phyloP scores from a whole-genome alignment of 169 alveolate genomes.

The Ichthyophthirius multifiliis region DNA sequence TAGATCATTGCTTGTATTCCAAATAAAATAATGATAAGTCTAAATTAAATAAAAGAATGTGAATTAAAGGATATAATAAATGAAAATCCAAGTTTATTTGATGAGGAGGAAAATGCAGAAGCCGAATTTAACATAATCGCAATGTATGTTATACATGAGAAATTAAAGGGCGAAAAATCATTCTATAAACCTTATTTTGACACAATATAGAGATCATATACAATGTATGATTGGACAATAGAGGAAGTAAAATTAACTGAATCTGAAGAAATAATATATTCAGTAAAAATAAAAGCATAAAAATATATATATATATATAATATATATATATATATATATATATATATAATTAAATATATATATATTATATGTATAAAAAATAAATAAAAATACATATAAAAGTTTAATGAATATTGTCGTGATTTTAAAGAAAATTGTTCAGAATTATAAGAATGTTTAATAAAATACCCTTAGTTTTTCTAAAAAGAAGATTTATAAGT shows the following conservation, averaged over 20 bases:
- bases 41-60: neutral
- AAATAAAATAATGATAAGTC: neutral
- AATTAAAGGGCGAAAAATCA: slow-evolving; percentile 32
- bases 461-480: slow-evolving; percentile 9
- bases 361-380: too few relatives aligned
- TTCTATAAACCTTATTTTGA: slow-evolving; percentile 53
- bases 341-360: too few relatives aligned
- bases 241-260: slow-evolving; percentile 30
- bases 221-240: slow-evolving; percentile 34
- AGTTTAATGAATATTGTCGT: slow-evolving; percentile 24
- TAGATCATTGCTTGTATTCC: neutral
- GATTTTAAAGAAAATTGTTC: slow-evolving; percentile 35
- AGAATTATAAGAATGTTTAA: neutral
- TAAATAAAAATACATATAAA: too few relatives aligned
- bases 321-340: too few relatives aligned
- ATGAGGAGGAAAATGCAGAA: neutral
- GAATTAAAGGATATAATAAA: neutral
- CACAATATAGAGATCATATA: slow-evolving; percentile 15
- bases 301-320: too few relatives aligned
- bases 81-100: neutral
- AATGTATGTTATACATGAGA: slow-evolving; percentile 16
- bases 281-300: slow-evolving; percentile 6
- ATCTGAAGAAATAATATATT: slow-evolving; percentile 35
- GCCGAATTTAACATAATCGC: neutral
- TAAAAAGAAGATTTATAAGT: neutral